Evolutionary conservation across 306 rosid genomes (phyloP), one percentile per base, ranked within the genome.

Genomic region (Astragalus glycyphyllos): DNA sequence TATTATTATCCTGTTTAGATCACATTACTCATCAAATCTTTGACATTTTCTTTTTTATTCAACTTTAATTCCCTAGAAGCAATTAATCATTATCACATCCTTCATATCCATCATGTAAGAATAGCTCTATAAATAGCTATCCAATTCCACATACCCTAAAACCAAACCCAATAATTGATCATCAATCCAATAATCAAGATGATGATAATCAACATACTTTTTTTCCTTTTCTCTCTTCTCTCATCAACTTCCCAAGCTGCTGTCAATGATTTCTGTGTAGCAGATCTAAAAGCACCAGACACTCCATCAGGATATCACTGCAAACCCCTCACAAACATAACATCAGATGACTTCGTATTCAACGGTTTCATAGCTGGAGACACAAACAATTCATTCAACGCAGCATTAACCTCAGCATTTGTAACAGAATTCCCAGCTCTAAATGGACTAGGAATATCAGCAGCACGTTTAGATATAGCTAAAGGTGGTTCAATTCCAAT

Each of bases 361-460:
- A 48, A 75, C 4, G 82, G 85, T 77, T 54, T 85, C 6, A 57
- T 8, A 34, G 71, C 79, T 9, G 89, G 92, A 37, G 83, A 85
- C 85, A 85, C 84, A 54, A 29, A 78, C 6, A 84, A 59, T 69
- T 5, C 77, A 8, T 82, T 87, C 63, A 75, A 75, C 4, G 84
- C 86, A 7, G 84, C 88, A 1, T 71, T 80, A n/a, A 80, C 89
- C 7, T 75, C 86, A 0, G 90, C 88, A 23, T 85, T 80, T 26
- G 92, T 85, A 7, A 73, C 68, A 1, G 85, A 90, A 12, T 82
- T 82, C 11, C 89, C 90, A 0, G 89, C 79, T 2, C 42, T 89
- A 9, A 90, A 90, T 11, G 89, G 86, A 9, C 89, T 87, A 1
- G 89, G 92, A 0, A 8, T 85, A 32, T 90, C 96, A 0, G 17